Evolutionary conservation across 192 early-diverging fungal genomes (phyloP).

Genomic region (Coemansia aciculifera): DNA sequence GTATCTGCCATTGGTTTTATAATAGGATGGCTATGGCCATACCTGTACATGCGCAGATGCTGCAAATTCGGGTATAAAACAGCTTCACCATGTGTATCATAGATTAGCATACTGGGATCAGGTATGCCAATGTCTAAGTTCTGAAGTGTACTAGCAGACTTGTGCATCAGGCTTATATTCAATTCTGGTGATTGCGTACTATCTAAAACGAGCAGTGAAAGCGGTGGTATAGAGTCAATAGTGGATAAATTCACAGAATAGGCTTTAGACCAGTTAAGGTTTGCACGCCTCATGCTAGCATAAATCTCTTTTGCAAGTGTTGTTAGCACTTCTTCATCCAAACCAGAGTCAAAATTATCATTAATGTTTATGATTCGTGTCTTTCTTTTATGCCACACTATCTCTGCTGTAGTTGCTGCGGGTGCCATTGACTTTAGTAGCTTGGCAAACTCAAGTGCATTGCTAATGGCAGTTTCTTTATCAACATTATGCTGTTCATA

Average conservation of each 20-base stretch:
- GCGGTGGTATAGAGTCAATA: background rate
- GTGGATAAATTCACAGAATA: too few species aligned
- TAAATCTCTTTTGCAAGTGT: background rate
- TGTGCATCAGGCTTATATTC: background rate
- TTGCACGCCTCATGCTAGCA: too few species aligned
- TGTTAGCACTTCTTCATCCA: background rate
- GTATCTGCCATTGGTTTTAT: background rate
- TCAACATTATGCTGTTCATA: too few species aligned
- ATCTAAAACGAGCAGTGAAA: background rate
- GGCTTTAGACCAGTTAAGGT: too few species aligned
- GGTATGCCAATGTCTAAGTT: background rate
- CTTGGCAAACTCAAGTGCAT: background rate
- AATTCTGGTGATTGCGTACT: background rate
- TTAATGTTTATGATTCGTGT: background rate
- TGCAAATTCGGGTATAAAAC: constrained; percentile 4
- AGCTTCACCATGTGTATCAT: background rate
- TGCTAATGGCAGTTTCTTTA: too few species aligned
- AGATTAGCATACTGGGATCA: background rate
- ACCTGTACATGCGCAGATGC: background rate
- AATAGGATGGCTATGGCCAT: background rate
- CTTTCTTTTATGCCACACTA: background rate
- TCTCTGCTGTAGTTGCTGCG: background rate
- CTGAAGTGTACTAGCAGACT: background rate
- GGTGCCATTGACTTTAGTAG: background rate
- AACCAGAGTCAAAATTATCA: background rate